Evolutionary conservation across 192 early-diverging fungal species (phyloP).

Genomic region (Podila verticillata): DNA sequence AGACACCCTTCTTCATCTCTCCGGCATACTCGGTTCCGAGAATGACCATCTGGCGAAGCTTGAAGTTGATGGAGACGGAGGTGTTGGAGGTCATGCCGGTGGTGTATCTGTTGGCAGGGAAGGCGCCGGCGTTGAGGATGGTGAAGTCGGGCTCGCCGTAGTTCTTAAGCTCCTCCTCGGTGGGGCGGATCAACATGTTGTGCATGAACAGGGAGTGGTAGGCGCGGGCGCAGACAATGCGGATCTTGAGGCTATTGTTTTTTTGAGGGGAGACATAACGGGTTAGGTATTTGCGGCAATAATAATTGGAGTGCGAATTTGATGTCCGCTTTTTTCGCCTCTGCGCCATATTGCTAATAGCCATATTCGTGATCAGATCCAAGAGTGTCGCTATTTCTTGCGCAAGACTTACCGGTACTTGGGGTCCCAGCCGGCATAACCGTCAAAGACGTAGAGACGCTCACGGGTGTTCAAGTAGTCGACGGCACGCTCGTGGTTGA

Average conservation of each 20-base stretch:
- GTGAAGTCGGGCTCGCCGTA: constrained; percentile 98
- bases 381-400: neutral
- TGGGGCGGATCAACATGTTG: constrained; percentile 99
- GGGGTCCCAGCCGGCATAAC: constrained; percentile 98
- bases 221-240: constrained; percentile 93
- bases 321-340: neutral
- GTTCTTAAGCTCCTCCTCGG: constrained; percentile 85
- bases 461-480: constrained; percentile 97
- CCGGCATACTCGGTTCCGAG: constrained; percentile 98
- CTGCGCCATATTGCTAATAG: neutral
- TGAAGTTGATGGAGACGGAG: constrained; percentile 93
- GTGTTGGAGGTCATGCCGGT: constrained; percentile 96
- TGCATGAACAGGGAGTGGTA: constrained; percentile 98
- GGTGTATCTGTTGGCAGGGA: constrained; percentile 94
- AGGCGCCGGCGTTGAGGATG: constrained; percentile 95
- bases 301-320: neutral
- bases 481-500: constrained; percentile 95
- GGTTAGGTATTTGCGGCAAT: neutral
- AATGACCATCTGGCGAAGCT: constrained; percentile 96
- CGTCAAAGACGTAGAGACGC: constrained; percentile 96
- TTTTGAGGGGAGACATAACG: neutral
- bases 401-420: constrained; percentile 76
- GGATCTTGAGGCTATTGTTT: constrained; percentile 84
- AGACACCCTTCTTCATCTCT: constrained; percentile 99
- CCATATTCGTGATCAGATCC: neutral